These are phyloP conservation scores for Xylaria grammica DNA, from an alignment of 495 filamentous ascomycete species.

Conservation along the genomic window DNA sequence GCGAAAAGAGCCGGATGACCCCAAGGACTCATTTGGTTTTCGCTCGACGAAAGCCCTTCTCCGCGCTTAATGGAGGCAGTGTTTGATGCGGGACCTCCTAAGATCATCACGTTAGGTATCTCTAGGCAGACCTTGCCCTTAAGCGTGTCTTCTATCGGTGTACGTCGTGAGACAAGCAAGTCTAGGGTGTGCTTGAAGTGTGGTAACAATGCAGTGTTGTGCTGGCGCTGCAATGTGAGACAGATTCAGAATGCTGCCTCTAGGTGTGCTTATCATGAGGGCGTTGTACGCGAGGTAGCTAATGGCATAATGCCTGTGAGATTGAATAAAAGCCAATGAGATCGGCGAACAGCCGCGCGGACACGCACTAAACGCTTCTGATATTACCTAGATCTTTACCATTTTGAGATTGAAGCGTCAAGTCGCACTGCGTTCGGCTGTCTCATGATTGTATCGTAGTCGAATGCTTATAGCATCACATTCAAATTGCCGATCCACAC, in stretches of 20 bases:
- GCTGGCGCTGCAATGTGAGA: not conserved
- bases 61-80: conserved; percentile 1
- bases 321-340: not conserved
- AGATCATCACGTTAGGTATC: not conserved
- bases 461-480: not conserved
- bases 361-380: not conserved
- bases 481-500: not conserved
- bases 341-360: conserved; percentile 13
- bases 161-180: not conserved
- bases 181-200: not conserved
- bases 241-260: not conserved
- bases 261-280: not conserved
- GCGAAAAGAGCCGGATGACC: not conserved
- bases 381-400: not conserved
- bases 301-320: not conserved
- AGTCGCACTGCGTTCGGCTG: conserved; percentile 5
- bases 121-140: not conserved
- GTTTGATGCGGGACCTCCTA: not conserved
- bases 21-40: conserved; percentile 16
- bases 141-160: not conserved
- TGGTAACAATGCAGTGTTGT: conserved; percentile 4
- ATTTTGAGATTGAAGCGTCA: not conserved
- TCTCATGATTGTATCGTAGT: not conserved
- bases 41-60: conserved; percentile 17
- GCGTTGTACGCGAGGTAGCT: not conserved